These are phyloP conservation scores for Hyaloscypha hepaticicola DNA, from an alignment of 495 filamentous ascomycete species.

Conservation along the genomic window DNA sequence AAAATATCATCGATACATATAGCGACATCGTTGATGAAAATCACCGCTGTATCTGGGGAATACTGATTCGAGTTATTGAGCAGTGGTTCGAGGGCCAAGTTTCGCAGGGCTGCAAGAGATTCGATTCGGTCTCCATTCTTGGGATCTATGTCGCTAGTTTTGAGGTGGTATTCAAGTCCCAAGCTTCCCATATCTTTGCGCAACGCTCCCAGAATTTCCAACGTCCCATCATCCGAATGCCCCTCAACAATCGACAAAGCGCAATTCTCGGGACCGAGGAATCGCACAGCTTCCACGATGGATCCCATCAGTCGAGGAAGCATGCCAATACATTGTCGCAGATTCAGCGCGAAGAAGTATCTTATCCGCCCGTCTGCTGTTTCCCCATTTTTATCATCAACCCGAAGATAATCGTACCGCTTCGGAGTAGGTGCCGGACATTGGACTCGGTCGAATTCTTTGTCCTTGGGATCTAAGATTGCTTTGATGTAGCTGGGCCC, in stretches of 20 bases:
- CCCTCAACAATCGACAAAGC: constrained; percentile 51
- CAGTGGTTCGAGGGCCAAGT: constrained; percentile 44
- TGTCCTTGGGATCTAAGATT: constrained; percentile 34
- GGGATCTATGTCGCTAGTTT: constrained; percentile 40
- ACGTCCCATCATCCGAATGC: constrained; percentile 50
- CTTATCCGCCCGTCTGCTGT: constrained; percentile 22
- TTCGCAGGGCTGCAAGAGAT: constrained; percentile 45
- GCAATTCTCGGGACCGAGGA: constrained; percentile 47
- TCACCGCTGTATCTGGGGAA: constrained; percentile 38
- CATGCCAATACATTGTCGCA: constrained; percentile 40
- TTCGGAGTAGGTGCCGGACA: constrained; percentile 19
- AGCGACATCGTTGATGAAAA: constrained; percentile 52
- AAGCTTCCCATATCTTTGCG: constrained; percentile 35
- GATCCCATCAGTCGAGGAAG: constrained; percentile 48
- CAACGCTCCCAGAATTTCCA: constrained; percentile 43
- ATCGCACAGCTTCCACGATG: constrained; percentile 45
- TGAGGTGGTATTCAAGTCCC: constrained; percentile 38
- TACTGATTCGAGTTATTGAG: constrained; percentile 20
- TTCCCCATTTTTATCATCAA: constrained; percentile 7
- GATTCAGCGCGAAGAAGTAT: constrained; percentile 52
- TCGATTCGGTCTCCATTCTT: constrained; percentile 38
- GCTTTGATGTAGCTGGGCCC: constrained; percentile 34
- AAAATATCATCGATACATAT: constrained; percentile 53
- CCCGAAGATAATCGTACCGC: constrained; percentile 24
- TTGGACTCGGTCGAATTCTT: constrained; percentile 29